Conservation (phyloP, 768 basidiomycete species). For the Lactarius sanguifluus region DNA sequence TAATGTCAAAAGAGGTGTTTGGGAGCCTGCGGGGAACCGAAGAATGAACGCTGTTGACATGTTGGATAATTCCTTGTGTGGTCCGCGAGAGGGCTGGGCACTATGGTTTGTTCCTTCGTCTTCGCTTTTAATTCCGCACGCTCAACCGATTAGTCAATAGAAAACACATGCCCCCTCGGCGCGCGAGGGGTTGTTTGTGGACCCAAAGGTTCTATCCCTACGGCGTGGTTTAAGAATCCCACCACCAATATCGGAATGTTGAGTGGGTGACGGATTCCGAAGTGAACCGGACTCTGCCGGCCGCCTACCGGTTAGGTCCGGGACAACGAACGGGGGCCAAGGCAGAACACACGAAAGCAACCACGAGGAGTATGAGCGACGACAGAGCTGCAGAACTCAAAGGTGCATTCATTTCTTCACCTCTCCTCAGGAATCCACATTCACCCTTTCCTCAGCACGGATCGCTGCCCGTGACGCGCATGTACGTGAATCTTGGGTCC, state of each 20-base stretch:
- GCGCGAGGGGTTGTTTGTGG: too few species aligned
- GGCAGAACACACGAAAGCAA: constrained; percentile 34
- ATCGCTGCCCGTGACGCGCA: constrained; percentile 67
- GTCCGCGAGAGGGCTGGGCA: not conserved
- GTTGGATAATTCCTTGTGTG: not conserved
- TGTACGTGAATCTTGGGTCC: constrained; percentile 91
- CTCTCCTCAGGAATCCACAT: not conserved
- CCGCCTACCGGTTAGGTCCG: not conserved
- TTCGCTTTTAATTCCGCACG: not conserved
- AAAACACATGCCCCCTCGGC: not conserved
- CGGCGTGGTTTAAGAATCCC: not conserved
- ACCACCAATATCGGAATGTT: not conserved
- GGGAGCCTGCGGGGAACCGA: constrained; percentile 17
- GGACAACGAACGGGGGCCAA: constrained; percentile 6
- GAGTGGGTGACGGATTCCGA: not conserved
- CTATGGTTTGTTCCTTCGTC: not conserved
- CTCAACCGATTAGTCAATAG: not conserved
- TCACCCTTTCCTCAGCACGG: constrained; percentile 47
- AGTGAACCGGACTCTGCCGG: not conserved
- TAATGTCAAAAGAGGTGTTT: constrained; percentile 47
- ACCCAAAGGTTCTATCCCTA: too few species aligned
- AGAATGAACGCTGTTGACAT: constrained; percentile 42
- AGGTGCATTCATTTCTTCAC: constrained; percentile 38
- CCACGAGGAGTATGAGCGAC: constrained; percentile 40
- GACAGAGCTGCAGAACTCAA: constrained; percentile 48